Conservation (phyloP, 2,329 filamentous ascomycete species). For the Colletotrichum agaves region DNA sequence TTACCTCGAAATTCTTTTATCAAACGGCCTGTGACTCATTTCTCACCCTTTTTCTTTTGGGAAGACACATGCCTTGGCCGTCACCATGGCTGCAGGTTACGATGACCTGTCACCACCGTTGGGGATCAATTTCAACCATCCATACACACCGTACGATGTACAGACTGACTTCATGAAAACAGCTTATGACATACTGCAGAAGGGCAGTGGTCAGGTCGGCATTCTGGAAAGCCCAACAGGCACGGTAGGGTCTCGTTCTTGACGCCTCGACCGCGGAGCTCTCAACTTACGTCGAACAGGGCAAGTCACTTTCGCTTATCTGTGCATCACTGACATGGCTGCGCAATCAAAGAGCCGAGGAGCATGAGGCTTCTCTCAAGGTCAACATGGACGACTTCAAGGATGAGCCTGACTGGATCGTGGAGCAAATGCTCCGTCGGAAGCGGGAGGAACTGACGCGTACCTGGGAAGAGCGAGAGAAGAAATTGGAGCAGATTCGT, state of each 20-base stretch:
- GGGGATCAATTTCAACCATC: slow-evolving; percentile 82
- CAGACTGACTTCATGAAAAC: slow-evolving; percentile 89
- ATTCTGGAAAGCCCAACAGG: slow-evolving; percentile 96
- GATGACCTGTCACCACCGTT: slow-evolving; percentile 41
- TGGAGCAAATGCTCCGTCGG: slow-evolving; percentile 78
- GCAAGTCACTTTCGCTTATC: slow-evolving; percentile 92
- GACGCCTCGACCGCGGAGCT: neutral
- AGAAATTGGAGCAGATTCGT: slow-evolving; percentile 72
- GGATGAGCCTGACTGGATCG: slow-evolving; percentile 86
- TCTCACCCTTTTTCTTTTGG: neutral
- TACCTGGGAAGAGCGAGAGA: slow-evolving; percentile 78
- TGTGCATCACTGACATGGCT: slow-evolving; percentile 92
- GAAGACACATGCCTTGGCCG: neutral
- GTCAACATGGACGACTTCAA: slow-evolving; percentile 57
- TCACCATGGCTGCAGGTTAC: neutral
- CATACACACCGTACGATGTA: slow-evolving; percentile 87
- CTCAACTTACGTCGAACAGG: slow-evolving; percentile 55
- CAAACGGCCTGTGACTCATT: neutral
- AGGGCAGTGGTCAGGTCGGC: slow-evolving; percentile 77
- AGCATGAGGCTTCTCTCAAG: slow-evolving; percentile 64
- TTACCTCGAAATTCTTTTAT: neutral
- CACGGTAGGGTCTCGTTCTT: slow-evolving; percentile 57
- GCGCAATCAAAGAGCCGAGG: slow-evolving; percentile 77
- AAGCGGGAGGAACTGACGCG: slow-evolving; percentile 74
- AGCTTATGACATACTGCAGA: slow-evolving; percentile 81